These are phyloP conservation scores for Fusarium nematophilum DNA, from an alignment of 2,329 filamentous ascomycete species.

Conservation along the genomic window DNA sequence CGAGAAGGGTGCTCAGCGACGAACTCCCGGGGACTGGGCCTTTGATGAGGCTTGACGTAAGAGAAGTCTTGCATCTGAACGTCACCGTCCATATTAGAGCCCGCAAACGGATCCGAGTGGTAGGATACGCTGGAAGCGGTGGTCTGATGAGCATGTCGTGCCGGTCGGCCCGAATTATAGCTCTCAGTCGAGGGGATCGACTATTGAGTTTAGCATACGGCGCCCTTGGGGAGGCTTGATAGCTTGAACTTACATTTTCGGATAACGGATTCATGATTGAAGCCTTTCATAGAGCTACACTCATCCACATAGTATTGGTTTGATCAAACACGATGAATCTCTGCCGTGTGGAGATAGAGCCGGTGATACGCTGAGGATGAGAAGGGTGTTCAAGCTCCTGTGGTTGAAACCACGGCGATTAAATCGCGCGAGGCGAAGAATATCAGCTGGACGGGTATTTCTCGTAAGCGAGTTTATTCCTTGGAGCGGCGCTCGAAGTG, in stretches of 20 bases:
- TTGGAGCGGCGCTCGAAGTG: conserved; percentile 6
- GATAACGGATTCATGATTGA: conserved; percentile 24
- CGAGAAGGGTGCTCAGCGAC: conserved; percentile 30
- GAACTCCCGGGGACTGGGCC: conserved; percentile 24
- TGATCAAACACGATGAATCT: neutral
- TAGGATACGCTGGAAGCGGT: conserved; percentile 27
- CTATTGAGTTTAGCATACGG: conserved; percentile 21
- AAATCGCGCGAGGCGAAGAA: neutral
- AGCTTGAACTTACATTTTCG: conserved; percentile 19
- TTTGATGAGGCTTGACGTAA: conserved; percentile 10
- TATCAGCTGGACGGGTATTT: neutral
- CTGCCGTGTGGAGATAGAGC: neutral
- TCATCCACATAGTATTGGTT: neutral
- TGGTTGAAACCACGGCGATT: neutral
- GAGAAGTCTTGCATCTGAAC: conserved; percentile 25
- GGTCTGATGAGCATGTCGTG: conserved; percentile 27
- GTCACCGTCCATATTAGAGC: conserved; percentile 13
- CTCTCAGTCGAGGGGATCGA: conserved; percentile 32
- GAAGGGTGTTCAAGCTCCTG: neutral
- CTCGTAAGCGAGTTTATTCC: neutral
- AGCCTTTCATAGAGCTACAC: neutral
- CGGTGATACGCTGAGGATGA: conserved; percentile 1
- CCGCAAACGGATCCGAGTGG: conserved; percentile 23
- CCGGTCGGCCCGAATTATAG: conserved; percentile 36
- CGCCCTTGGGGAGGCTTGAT: neutral